These are phyloP conservation scores for Nicotiana benthamiana DNA, from an alignment of 257 asterid species.

Conservation along the genomic window DNA sequence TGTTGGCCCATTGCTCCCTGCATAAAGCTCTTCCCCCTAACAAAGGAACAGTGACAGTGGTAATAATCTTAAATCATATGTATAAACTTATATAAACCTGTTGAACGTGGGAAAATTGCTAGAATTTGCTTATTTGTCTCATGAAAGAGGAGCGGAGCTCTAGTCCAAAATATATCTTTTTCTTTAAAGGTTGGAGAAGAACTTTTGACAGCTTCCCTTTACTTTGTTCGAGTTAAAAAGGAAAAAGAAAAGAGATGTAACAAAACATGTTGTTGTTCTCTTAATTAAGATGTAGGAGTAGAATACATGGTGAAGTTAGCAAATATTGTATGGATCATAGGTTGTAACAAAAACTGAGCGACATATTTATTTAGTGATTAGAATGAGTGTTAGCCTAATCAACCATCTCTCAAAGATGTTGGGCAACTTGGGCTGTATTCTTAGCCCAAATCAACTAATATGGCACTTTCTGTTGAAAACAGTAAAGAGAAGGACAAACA, in stretches of 20 bases:
- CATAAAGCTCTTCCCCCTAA: slow-evolving; percentile 41
- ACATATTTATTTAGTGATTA: too few relatives aligned
- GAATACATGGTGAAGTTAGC: neutral
- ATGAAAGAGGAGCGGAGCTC: too few relatives aligned
- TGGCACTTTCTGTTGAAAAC: neutral
- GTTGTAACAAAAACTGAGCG: neutral
- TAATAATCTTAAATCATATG: too few relatives aligned
- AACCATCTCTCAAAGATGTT: neutral
- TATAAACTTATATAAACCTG: too few relatives aligned
- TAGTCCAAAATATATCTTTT: too few relatives aligned
- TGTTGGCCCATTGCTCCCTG: slow-evolving; percentile 30
- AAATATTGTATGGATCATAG: neutral
- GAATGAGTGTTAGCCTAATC: neutral
- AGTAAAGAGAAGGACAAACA: neutral
- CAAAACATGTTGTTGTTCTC: neutral
- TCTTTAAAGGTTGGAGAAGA: too few relatives aligned
- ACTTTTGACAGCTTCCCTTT: too few relatives aligned
- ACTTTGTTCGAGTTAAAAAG: too few relatives aligned
- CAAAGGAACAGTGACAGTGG: neutral
- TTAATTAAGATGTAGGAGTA: neutral
- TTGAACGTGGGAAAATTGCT: too few relatives aligned
- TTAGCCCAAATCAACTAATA: neutral
- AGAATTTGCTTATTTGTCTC: too few relatives aligned
- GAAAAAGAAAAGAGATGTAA: neutral
- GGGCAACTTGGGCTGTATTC: neutral